Conservation (phyloP, 768 basidiomycete species). For the Lactifluus rugatus region DNA sequence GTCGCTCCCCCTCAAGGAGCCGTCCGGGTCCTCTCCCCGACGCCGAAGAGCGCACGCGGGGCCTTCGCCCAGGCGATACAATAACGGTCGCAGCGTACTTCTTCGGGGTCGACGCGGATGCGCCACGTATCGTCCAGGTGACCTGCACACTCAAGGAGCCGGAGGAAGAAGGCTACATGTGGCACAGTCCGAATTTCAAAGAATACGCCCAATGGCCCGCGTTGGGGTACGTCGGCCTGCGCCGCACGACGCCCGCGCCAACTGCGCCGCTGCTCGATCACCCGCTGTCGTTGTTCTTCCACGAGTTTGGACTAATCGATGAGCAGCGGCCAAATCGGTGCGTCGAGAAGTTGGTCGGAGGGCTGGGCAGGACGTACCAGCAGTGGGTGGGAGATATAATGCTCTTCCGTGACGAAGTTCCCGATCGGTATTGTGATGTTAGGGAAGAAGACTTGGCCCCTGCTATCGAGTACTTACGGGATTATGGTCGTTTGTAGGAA, state of each 20-base stretch:
- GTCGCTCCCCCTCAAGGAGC: conserved; percentile 11
- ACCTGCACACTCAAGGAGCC: conserved; percentile 6
- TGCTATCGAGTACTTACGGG: conserved; percentile 16
- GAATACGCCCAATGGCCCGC: conserved; percentile 16
- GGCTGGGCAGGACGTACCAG: neutral
- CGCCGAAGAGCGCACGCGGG: conserved; percentile 2
- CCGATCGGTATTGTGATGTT: conserved; percentile 15
- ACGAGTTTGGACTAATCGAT: conserved; percentile 12
- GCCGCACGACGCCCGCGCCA: conserved; percentile 5
- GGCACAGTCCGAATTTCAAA: conserved; percentile 12
- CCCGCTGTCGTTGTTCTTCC: conserved; percentile 11
- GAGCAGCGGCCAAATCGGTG: conserved; percentile 13
- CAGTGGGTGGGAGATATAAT: conserved; percentile 16
- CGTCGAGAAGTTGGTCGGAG: conserved; percentile 14
- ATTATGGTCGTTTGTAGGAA: conserved; percentile 11
- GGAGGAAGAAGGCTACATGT: conserved; percentile 14
- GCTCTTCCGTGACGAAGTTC: conserved; percentile 11
- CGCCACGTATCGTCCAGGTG: conserved; percentile 9
- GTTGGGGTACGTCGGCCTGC: conserved; percentile 11
- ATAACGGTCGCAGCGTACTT: conserved; percentile 10
- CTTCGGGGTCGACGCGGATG: conserved; percentile 10
- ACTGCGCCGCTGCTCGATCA: conserved; percentile 1
- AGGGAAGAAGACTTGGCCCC: conserved; percentile 9
- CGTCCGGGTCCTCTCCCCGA: conserved; percentile 4
- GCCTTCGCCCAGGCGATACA: conserved; percentile 9